These are phyloP conservation scores for Lasiodiplodia theobromae DNA, from an alignment of 2,329 filamentous ascomycete species.

Conservation along the genomic window DNA sequence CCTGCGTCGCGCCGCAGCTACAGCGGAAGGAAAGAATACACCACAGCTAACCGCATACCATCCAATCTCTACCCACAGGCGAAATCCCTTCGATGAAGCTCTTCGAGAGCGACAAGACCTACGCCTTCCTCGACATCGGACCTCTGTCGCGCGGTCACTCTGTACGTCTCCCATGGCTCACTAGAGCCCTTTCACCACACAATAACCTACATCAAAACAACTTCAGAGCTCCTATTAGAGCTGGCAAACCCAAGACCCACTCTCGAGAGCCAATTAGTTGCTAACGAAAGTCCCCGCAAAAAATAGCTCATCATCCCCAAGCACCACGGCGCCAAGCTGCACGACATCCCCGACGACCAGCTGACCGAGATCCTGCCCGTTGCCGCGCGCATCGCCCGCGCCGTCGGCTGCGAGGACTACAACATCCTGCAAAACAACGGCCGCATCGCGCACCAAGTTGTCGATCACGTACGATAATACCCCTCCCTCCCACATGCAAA, in stretches of 20 bases:
- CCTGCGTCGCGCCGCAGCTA: not conserved
- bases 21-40: not conserved
- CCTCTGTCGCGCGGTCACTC: conserved; percentile 88
- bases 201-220: not conserved
- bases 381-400: conserved; percentile 83
- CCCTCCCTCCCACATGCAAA: not conserved
- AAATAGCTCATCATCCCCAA: conserved; percentile 95
- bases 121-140: conserved; percentile 96
- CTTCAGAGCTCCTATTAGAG: not conserved
- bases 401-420: conserved; percentile 79
- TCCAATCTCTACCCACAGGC: conserved; percentile 59
- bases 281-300: not conserved
- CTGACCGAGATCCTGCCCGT: conserved; percentile 83
- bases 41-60: conserved; percentile 22
- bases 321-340: conserved; percentile 87
- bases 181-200: too few relatives aligned
- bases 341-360: conserved; percentile 90
- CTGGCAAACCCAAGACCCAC: not conserved
- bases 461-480: conserved; percentile 76
- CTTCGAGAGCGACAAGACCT: conserved; percentile 89
- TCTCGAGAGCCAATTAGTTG: not conserved
- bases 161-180: conserved; percentile 59
- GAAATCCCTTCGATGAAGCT: conserved; percentile 98
- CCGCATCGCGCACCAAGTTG: conserved; percentile 85
- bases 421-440: conserved; percentile 98